These are phyloP conservation scores for Ganoderma multipileum DNA, from an alignment of 1,284 basidiomycete genomes.

Conservation along the genomic window DNA sequence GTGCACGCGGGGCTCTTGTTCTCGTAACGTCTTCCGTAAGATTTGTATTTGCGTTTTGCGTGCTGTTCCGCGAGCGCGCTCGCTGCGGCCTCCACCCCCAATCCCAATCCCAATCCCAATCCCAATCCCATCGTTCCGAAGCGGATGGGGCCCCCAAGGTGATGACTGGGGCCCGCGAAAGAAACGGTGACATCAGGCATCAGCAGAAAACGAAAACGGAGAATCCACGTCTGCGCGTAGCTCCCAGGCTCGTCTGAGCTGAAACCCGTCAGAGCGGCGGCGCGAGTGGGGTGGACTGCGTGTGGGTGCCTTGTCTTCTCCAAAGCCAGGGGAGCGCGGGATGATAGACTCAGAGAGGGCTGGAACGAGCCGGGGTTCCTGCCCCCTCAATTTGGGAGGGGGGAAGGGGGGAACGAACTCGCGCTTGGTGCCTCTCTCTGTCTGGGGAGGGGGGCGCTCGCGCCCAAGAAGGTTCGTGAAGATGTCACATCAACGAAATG, in stretches of 20 bases:
- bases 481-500: not conserved
- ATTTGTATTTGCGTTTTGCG: not conserved
- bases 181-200: not conserved
- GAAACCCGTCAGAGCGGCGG: conserved; percentile 11
- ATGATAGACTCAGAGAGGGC: not conserved
- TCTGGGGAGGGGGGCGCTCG: conserved; percentile 7
- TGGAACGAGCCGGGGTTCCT: not conserved
- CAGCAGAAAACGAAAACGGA: not conserved
- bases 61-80: not conserved
- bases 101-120: not conserved
- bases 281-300: not conserved
- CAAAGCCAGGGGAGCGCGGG: not conserved
- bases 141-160: not conserved
- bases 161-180: not conserved
- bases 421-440: not conserved
- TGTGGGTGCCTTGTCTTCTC: conserved; percentile 2
- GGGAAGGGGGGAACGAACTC: not conserved
- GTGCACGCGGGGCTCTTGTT: not conserved
- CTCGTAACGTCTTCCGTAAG: conserved; percentile 10
- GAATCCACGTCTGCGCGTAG: not conserved
- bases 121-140: too few species aligned
- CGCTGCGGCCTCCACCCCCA: not conserved
- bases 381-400: not conserved
- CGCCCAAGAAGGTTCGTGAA: conserved; percentile 12
- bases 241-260: conserved; percentile 7